Base-by-base conservation (phyloP, 2,329 filamentous ascomycete genomes). In the Cladorrhinum sp. region DNA sequence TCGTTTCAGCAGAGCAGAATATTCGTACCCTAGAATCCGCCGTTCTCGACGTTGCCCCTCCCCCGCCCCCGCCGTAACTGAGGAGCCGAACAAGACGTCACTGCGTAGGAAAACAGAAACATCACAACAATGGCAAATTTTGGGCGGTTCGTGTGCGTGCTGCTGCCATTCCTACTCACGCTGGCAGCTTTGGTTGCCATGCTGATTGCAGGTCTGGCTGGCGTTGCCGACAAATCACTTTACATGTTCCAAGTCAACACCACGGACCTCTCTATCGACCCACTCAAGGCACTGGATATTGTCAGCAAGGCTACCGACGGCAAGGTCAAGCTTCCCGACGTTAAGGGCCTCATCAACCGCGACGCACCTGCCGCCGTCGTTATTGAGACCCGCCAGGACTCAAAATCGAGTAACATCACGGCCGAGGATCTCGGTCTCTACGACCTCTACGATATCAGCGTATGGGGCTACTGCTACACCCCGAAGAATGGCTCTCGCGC, bases 391-490 rank as follows among this genome's bases (percentile, higher is more conserved):
- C 59, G 59, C 20, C 50, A 62, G n/a, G 49, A 55, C 12, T 27
- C 58, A 24, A 55, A 61, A 50, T 55, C 59, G 4, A 58, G 7
- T 66, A 86, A 85, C 75, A 79, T 87, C 69, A 86, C 82, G 3
- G 84, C 84, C 7, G 66, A 72, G 1, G 76, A 84, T 23, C 79
- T 91, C 49, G 80, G 83, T 58, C 82, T 96, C 61, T 84, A 82
- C 69, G 86, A 93, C 72, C 81, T 86, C 70, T 98, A 97, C 83
- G 84, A 90, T 63, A 81, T 98, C 71, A 85, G 84, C 71, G 81
- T 98, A 38, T 96, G 91, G 90, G 90, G 89, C 72, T 96, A 92
- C 83, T 98, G 95, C 83, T 78, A 80, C 60, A 85, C 83, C 57
- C 76, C 81, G 55, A 74, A 79, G 66, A 81, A 82, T 66, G 79